Evolutionary conservation across 1,139 yeast species (phyloP), one percentile per base, ranked within the genome.

Genomic region (Geotrichum carabidarum): DNA sequence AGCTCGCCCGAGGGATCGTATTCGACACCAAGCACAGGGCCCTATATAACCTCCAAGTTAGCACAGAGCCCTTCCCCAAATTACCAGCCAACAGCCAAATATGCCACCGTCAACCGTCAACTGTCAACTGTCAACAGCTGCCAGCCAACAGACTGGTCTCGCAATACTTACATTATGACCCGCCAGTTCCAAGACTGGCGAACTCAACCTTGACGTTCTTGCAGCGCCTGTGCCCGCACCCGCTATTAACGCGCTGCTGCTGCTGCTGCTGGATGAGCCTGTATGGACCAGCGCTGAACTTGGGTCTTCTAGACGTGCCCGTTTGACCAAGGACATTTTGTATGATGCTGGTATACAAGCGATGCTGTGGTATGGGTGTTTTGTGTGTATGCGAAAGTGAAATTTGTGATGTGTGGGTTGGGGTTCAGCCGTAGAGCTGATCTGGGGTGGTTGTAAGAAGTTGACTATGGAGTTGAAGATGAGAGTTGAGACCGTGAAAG

Each of bases 1-100:
- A 60, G 49, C 43, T 62, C 61, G 2, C 74, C 75, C 3, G 63
- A 48, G 2, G 62, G 59, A 58, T 69, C 71, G 58, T 62, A 71
- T 40, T 64, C 59, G 31, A 69, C 64, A 2, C 67, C 63, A 46
- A 68, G 60, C 1, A 71, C 68, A 8, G 53, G 37, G 17, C 53
- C 55, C 56, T 44, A 35, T 6, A 36, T 11, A 8, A 17, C 4
- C 12, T 11, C 6, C 12, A 8, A 11, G 40, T 37, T 37, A 37
- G 40, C 40, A 37, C n/a, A 37, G 6, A 22, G 5, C 27, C 5
- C 27, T 22, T 22, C 27, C 3, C 27, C 27, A 22, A 22, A 22
- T 22, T 5, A 22, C 27, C 27, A 22, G 27, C 27, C 27, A 22
- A 22, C 3, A 22, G 27, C 3, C 27, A 22, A n/a, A n/a, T n/a